These are phyloP conservation scores for Alternaria gansuensis DNA, from an alignment of 2,329 filamentous ascomycete genomes.

Conservation along the genomic window DNA sequence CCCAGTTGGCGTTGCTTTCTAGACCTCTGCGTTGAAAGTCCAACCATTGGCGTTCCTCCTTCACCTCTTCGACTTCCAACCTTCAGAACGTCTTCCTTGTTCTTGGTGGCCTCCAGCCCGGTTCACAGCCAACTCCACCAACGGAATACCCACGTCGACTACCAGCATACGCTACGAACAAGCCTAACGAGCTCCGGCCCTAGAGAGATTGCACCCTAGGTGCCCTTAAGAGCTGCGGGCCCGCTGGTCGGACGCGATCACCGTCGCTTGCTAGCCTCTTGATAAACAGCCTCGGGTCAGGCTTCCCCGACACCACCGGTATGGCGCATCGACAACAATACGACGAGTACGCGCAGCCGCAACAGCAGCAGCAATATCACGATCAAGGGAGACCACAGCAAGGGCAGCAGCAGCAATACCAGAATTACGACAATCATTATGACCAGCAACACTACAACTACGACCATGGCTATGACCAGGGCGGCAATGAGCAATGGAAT, in stretches of 20 bases:
- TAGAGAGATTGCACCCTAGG: conserved; percentile 14
- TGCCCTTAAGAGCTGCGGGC: conserved; percentile 26
- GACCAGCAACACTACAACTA: conserved; percentile 47
- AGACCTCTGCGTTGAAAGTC: conserved; percentile 6
- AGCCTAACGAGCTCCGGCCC: conserved; percentile 22
- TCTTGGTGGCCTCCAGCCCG: conserved; percentile 23
- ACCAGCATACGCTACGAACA: conserved; percentile 20
- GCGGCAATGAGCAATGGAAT: conserved; percentile 48
- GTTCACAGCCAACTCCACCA: conserved; percentile 8
- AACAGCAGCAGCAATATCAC: conserved; percentile 48
- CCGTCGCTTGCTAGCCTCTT: conserved; percentile 33
- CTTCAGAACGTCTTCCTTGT: conserved; percentile 12
- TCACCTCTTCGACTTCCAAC: conserved; percentile 17
- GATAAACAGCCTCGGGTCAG: conserved; percentile 30
- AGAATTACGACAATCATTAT: conserved; percentile 42
- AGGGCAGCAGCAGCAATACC: conserved; percentile 38
- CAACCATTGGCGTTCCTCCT: conserved; percentile 24
- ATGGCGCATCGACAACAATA: conserved; percentile 56
- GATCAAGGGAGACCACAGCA: conserved; percentile 32
- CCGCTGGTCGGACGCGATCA: conserved; percentile 35
- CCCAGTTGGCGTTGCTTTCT: conserved; percentile 34
- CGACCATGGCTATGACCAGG: conserved; percentile 48
- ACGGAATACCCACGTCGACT: conserved; percentile 15
- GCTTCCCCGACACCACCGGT: conserved; percentile 29
- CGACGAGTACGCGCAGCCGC: conserved; percentile 47